phyloP scores from a whole-genome alignment of 1,139 yeast genomes.

The Pichia sp. region DNA sequence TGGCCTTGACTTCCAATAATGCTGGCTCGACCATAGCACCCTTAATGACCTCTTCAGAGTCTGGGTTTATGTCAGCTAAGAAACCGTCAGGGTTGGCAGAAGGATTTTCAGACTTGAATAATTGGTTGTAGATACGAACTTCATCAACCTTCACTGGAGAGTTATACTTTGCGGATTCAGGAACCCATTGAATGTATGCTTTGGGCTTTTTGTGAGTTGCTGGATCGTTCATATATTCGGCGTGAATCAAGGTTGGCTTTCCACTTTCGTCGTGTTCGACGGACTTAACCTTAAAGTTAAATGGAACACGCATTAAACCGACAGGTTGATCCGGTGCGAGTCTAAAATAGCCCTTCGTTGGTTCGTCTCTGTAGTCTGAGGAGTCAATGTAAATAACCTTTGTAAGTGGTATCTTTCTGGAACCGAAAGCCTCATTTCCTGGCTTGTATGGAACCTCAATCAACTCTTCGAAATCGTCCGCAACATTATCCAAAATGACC shows the following conservation, averaged over 20 bases:
- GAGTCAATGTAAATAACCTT: constrained; percentile 78
- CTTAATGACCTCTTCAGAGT: constrained; percentile 62
- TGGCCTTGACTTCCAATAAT: constrained; percentile 56
- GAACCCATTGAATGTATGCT: constrained; percentile 97
- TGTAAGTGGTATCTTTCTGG: constrained; percentile 70
- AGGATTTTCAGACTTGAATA: constrained; percentile 91
- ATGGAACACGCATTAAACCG: constrained; percentile 91
- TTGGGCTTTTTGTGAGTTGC: constrained; percentile 64
- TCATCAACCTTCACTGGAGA: constrained; percentile 64
- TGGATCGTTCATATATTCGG: constrained; percentile 66
- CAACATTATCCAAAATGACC: constrained; percentile 74
- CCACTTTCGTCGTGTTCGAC: constrained; percentile 60
- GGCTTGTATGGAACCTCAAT: constrained; percentile 87
- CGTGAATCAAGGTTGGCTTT: constrained; percentile 61
- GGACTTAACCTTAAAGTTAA: constrained; percentile 66
- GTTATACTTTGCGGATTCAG: constrained; percentile 50
- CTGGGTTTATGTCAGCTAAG: constrained; percentile 72
- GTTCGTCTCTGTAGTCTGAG: constrained; percentile 72
- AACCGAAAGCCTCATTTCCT: constrained; percentile 64
- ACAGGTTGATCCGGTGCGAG: constrained; percentile 92
- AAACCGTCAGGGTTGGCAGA: constrained; percentile 81
- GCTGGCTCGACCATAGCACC: constrained; percentile 76
- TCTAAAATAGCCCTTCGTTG: constrained; percentile 67
- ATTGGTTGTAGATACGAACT: constrained; percentile 80
- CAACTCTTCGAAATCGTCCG: constrained; percentile 62